Evolutionary conservation across 2,329 filamentous ascomycete species (phyloP).

Genomic region (Fusarium tjaetaba): DNA sequence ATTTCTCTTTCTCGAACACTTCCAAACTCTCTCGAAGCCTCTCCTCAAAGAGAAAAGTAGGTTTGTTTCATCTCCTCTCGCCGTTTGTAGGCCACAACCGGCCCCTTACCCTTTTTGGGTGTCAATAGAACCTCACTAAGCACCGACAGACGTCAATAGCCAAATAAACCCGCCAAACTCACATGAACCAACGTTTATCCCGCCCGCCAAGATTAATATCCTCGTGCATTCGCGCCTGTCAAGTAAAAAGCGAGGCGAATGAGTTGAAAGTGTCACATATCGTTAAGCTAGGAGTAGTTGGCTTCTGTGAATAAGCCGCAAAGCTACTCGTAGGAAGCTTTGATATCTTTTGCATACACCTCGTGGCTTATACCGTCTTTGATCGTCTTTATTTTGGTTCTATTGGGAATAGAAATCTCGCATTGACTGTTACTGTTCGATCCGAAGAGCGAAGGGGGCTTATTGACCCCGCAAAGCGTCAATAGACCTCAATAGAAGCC

Average conservation of each 20-base stretch:
- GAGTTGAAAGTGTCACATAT: background rate
- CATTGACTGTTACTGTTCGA: slow-evolving; percentile 6
- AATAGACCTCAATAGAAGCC: slow-evolving; percentile 34
- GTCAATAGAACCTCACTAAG: slow-evolving; percentile 43
- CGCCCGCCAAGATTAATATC: background rate
- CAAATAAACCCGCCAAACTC: background rate
- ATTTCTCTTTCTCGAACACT: background rate
- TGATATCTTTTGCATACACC: background rate
- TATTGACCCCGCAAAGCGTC: slow-evolving; percentile 29
- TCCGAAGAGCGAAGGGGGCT: slow-evolving; percentile 7
- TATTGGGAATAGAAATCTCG: background rate
- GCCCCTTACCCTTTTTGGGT: slow-evolving; percentile 35
- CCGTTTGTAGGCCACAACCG: slow-evolving; percentile 10
- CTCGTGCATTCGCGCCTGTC: slow-evolving; percentile 12
- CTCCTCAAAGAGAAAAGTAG: background rate
- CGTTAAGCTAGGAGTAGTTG: background rate
- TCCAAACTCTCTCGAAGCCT: background rate
- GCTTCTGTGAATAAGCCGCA: slow-evolving; percentile 22
- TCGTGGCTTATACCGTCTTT: slow-evolving; percentile 6
- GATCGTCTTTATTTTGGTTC: background rate
- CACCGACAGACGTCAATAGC: slow-evolving; percentile 15
- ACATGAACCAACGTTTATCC: slow-evolving; percentile 1
- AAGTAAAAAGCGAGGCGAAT: slow-evolving; percentile 7
- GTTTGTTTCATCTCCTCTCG: slow-evolving; percentile 4
- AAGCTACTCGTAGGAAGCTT: background rate